Conservation (phyloP, 2,329 filamentous ascomycete species). For the Geosmithia flava region DNA sequence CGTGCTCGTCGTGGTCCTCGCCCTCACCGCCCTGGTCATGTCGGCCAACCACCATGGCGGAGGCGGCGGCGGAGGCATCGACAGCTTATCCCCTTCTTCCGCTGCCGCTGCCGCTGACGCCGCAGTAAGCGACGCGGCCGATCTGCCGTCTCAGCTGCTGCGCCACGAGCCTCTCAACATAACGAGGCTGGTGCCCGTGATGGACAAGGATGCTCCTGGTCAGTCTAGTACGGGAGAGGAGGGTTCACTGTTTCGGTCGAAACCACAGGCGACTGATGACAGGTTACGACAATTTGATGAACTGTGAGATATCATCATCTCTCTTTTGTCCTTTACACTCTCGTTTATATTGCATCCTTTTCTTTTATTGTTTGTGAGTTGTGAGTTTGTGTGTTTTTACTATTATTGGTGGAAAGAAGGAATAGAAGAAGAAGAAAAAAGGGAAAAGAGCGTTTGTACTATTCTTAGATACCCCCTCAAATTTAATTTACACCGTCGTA, state of each 20-base stretch:
- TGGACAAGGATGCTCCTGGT: not conserved
- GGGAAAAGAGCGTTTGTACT: not conserved
- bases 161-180: not conserved
- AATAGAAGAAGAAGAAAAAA: no score
- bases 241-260: slow-evolving; percentile 12
- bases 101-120: not conserved
- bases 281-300: slow-evolving; percentile 32
- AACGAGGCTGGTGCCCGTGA: not conserved
- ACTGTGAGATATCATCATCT: slow-evolving; percentile 17
- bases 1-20: slow-evolving; percentile 33
- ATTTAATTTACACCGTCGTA: not conserved
- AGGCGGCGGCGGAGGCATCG: not conserved
- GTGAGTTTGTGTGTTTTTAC: not conserved
- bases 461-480: not conserved
- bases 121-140: not conserved
- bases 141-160: not conserved
- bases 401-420: not conserved
- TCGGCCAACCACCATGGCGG: slow-evolving; percentile 1
- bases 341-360: not conserved
- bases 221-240: slow-evolving; percentile 6
- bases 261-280: slow-evolving; percentile 17
- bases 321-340: not conserved
- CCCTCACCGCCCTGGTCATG: slow-evolving; percentile 31
- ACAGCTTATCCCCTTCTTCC: no score
- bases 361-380: no score